A percentile compares a stretch with the other conserved stretches of the same genome.
phyloP scores from a whole-genome alignment of 805 yeast genomes.

The Candida argentea region DNA sequence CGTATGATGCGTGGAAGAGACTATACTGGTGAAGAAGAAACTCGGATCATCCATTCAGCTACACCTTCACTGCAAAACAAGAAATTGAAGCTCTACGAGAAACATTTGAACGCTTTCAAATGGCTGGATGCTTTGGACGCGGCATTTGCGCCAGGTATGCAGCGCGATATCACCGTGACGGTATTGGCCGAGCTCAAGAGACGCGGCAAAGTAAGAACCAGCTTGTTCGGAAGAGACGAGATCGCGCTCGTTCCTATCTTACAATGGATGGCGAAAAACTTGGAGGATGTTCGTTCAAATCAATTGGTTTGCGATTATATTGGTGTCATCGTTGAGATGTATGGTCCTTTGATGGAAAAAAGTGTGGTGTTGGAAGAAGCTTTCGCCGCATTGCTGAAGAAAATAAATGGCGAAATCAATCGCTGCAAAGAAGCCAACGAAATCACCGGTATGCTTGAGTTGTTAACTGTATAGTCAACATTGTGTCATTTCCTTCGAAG shows the following conservation, averaged over 20 bases:
- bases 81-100: constrained; percentile 74
- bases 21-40: constrained; percentile 83
- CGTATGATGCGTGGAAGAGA: constrained; percentile 87
- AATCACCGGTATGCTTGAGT: constrained; percentile 88
- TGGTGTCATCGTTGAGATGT: constrained; percentile 61
- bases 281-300: constrained; percentile 71
- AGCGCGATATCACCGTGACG: constrained; percentile 72
- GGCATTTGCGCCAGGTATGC: constrained; percentile 71
- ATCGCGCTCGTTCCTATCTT: constrained; percentile 74
- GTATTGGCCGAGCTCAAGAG: constrained; percentile 78
- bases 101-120: constrained; percentile 72
- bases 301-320: constrained; percentile 58
- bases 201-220: constrained; percentile 81
- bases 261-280: constrained; percentile 67
- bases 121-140: constrained; percentile 91
- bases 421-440: constrained; percentile 82
- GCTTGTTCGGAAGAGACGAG: constrained; percentile 78
- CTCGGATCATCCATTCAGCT: constrained; percentile 53
- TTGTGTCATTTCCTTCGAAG: constrained; percentile 2
- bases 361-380: constrained; percentile 73
- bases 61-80: constrained; percentile 40
- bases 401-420: constrained; percentile 57
- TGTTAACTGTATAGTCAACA: constrained; percentile 45
- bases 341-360: constrained; percentile 61
- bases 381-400: constrained; percentile 47